Conservation (phyloP, 371 early-diverging fungal genomes). For the Mucor circinelloides region DNA sequence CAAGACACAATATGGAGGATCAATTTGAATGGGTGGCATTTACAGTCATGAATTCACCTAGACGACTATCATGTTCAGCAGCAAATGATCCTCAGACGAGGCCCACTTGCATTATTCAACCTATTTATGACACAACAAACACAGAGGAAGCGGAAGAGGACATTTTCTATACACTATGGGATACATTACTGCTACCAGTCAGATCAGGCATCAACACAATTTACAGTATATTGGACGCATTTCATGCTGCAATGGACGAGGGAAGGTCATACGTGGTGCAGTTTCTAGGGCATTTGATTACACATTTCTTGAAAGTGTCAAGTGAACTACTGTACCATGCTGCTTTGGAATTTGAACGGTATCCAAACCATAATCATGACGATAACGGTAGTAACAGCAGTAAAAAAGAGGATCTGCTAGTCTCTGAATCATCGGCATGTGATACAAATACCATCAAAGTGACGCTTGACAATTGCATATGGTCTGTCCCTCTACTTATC, state of each 20-base stretch:
- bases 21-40: constrained; percentile 28
- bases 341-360: background rate
- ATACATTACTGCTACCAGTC: background rate
- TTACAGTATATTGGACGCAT: background rate
- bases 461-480: background rate
- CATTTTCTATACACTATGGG: background rate
- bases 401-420: background rate
- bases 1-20: background rate
- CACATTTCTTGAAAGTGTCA: constrained; percentile 4
- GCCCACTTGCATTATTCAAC: constrained; percentile 25
- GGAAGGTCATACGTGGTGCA: constrained; percentile 21
- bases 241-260: constrained; percentile 22
- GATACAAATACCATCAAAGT: constrained; percentile 1
- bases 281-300: constrained; percentile 12
- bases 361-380: background rate
- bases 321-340: constrained; percentile 5
- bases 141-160: background rate
- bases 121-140: background rate
- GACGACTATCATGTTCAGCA: constrained; percentile 10
- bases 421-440: background rate
- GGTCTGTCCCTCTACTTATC: constrained; percentile 7
- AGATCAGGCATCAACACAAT: background rate
- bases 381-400: background rate
- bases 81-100: constrained; percentile 18
- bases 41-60: constrained; percentile 26